A percentile compares a stretch with the other conserved stretches of the same genome.
These are phyloP conservation scores for Solanum chiquidenum DNA, from an alignment of 257 asterid genomes.

Conservation along the genomic window DNA sequence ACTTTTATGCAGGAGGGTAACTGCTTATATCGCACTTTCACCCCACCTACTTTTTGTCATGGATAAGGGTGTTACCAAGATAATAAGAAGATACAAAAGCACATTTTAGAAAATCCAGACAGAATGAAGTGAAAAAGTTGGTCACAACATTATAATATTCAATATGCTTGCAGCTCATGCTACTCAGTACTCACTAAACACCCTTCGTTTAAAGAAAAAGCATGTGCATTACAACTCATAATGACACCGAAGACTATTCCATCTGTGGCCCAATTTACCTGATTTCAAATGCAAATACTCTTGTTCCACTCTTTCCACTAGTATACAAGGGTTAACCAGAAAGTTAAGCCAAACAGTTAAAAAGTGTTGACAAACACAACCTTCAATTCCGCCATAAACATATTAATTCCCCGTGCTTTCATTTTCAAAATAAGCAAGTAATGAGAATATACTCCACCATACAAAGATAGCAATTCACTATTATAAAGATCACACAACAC, in stretches of 20 bases:
- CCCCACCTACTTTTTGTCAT: background rate
- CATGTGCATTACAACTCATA: background rate
- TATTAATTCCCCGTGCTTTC: background rate
- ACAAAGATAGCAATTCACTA: background rate
- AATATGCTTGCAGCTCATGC: background rate
- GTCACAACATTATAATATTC: background rate
- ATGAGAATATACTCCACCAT: background rate
- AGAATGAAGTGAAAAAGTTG: background rate
- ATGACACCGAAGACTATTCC: background rate
- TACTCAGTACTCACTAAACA: background rate
- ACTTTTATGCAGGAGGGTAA: background rate
- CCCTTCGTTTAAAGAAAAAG: background rate
- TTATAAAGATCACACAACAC: background rate
- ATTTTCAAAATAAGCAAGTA: background rate
- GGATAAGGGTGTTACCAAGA: background rate
- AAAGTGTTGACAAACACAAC: background rate
- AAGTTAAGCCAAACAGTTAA: background rate
- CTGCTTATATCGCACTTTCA: background rate
- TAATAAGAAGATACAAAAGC: background rate
- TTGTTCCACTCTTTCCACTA: background rate
- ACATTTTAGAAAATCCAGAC: background rate
- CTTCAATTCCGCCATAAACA: background rate
- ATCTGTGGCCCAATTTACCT: background rate
- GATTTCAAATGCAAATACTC: background rate
- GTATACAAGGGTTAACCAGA: background rate